These are phyloP conservation scores for Quercus lobata DNA, from an alignment of 331 rosid genomes.

Conservation along the genomic window DNA sequence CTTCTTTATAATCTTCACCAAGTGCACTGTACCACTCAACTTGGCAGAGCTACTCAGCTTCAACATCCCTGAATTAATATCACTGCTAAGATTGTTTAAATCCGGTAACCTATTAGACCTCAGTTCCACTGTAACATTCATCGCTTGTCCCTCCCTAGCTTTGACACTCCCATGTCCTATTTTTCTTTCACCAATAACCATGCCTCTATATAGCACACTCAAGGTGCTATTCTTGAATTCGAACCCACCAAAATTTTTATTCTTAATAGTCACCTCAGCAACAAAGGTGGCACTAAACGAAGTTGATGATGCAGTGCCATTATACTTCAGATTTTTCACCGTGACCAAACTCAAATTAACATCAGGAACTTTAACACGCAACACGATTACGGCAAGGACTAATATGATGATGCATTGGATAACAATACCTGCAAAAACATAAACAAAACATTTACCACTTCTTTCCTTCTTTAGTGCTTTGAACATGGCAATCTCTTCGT, in stretches of 20 bases:
- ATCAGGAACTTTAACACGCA: slow-evolving; percentile 28
- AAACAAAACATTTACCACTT: slow-evolving; percentile 45
- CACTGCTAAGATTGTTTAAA: background rate
- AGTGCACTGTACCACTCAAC: slow-evolving; percentile 27
- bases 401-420: slow-evolving; percentile 14
- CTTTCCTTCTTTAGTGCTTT: slow-evolving; percentile 28
- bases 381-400: slow-evolving; percentile 29
- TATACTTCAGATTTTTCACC: background rate
- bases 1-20: slow-evolving; percentile 26
- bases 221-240: slow-evolving; percentile 17
- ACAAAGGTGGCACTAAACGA: slow-evolving; percentile 22
- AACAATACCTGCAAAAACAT: slow-evolving; percentile 32
- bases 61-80: slow-evolving; percentile 19
- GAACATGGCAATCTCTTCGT: slow-evolving; percentile 29
- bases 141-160: slow-evolving; percentile 5
- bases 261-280: slow-evolving; percentile 23
- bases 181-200: slow-evolving; percentile 11
- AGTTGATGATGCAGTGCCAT: background rate
- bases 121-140: slow-evolving; percentile 18
- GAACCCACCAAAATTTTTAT: slow-evolving; percentile 38
- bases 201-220: slow-evolving; percentile 21
- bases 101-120: slow-evolving; percentile 17
- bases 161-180: slow-evolving; percentile 1
- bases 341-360: slow-evolving; percentile 13
- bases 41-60: slow-evolving; percentile 20